Evolutionary conservation across 176 grass and related monocot genomes (phyloP), one percentile per base, ranked within the genome.

Genomic region (Microstegium vimineum): DNA sequence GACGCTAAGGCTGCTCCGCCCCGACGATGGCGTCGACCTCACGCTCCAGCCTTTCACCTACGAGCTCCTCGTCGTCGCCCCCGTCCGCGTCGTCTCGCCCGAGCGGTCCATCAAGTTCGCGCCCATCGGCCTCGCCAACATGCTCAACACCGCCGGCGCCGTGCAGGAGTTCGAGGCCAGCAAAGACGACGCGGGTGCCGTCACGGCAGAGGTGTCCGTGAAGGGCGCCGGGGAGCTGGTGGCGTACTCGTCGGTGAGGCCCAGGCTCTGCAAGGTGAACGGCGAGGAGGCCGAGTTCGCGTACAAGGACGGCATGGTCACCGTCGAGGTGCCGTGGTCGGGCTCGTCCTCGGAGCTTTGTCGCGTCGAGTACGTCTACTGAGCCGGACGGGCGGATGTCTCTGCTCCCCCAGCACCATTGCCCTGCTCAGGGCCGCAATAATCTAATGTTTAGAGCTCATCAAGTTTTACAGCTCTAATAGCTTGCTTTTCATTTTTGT

Each of bases 1-100:
- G 77, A 85, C 86, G 62, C 82, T 95, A 13, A 11, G 12, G 80
- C 90, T 93, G 10, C 64, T 95, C 4, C 82, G 84, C 62, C 56
- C 30, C 1, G 65, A 90, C 12, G 93, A 95, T 25, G 87, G 68
- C 32, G 84, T 93, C 2, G 85, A 90, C 76, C 62, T 95, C 79
- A 85, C 82, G 9, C 82, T 98, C 37, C 76, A 93, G 43, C 89
- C 92, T 0, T 91, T 98, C 85, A 83, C 79, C 82, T 95, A 93
- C 77, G 93, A 98, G 86, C 96, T 98, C 61, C 82, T 98, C 63
- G 91, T 93, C 7, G 79, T 98, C 20, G 94, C 96, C 0, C 96
- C 96, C 4, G 89, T 98, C 14, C 76, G 68, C 37, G 15, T 66
- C 12, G 16, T 91, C n/a, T 27, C 73, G 35, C 51, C 52, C 4